Base-by-base conservation (phyloP, 192 early-diverging fungal genomes). In the Coemansia biformis region DNA sequence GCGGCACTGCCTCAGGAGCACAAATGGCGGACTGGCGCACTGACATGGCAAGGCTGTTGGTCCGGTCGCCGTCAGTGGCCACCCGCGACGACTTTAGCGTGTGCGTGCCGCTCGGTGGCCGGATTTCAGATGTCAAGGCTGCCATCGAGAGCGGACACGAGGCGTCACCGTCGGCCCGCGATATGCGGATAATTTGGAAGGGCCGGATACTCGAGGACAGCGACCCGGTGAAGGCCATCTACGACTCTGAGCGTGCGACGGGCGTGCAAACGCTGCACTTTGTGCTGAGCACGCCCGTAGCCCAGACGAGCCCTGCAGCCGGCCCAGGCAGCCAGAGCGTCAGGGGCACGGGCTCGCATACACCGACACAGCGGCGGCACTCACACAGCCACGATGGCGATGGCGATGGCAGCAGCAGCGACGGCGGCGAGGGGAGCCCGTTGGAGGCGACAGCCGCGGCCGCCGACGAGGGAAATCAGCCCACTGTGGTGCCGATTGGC, bases 181-280 rank as follows among this genome's bases (percentile, higher is more conserved):
- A 55, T n/a, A 72, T 72, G 68, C 60, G 68, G 15, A 38, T 72
- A 29, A 60, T 72, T 41, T 72, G 68, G 61, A 72, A 55, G 40
- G 68, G 68, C 6, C 55, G 68, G 38, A 45, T 64, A 15, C 53
- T 72, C 1, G 28, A 36, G 8, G 61, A 72, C 49, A 28, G 22
- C 28, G 47, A 43, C 28, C 3, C n/a, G 13, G 48, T 72, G 1
- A 34, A 21, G 4, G 21, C 34, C 24, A 21, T 63, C 7, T 57
- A 37, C 22, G 47, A 34, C 0, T 44, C 43, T 4, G 56, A 48
- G 5, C 39, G 39, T 19, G 16, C 21, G 14, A 4, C 41, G 8
- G 41, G 33, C 8, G 10, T 44, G 10, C 56, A 59, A 45, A 59
- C 63, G 11, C 33, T 70, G 31, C 66, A 70, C 38, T 70, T 70